Base-by-base conservation (phyloP, 768 basidiomycete species). In the Tulasnella calospora region DNA sequence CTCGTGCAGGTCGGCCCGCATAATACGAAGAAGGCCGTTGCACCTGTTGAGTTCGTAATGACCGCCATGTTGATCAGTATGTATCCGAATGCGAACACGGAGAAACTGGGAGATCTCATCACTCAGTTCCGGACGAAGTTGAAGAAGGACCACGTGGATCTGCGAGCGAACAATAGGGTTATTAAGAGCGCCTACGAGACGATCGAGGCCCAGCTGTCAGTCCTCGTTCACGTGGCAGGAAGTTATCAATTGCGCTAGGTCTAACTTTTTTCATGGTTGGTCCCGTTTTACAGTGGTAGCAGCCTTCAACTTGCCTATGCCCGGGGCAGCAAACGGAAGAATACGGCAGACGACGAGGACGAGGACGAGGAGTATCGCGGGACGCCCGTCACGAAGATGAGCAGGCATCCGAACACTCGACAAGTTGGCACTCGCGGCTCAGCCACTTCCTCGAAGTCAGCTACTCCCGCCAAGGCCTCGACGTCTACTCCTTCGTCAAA, bases 11-110 rank as follows among this genome's bases (percentile, higher is more conserved):
- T 93, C 71, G 87, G 87, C 1, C 79, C 82, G 7, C 85, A 88
- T 71, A 70, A 81, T 2, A 81, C 85, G 9, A 71, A 78, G 78
- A 84, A 30, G 80, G 90, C 89, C 51, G 86, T 93, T 0, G 87
- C 92, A 0, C 93, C 93, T 0, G 85, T 92, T 55, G 93, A 94
- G 82, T 89, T 94, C 80, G 86, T 92, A 71, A 84, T 87, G 80
- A 87, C 89, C 71, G 85, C 93, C 30, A 87, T 93, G 21, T 86
- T 87, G 17, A 82, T 86, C n/a, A 85, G 87, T 79, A 82, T 84
- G 47, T 55, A 81, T 55, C 81, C 73, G 4, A 57, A 57, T 38
- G 51, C 38, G 30, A 27, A 41, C 30, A 36, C 46, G 36, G 41
- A 47, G 41, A 51, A 36, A 36, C 15, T 72, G 36, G 79, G 71